Evolutionary conservation across 2,329 filamentous ascomycete species (phyloP).

Genomic region (Exserohilum turcica): DNA sequence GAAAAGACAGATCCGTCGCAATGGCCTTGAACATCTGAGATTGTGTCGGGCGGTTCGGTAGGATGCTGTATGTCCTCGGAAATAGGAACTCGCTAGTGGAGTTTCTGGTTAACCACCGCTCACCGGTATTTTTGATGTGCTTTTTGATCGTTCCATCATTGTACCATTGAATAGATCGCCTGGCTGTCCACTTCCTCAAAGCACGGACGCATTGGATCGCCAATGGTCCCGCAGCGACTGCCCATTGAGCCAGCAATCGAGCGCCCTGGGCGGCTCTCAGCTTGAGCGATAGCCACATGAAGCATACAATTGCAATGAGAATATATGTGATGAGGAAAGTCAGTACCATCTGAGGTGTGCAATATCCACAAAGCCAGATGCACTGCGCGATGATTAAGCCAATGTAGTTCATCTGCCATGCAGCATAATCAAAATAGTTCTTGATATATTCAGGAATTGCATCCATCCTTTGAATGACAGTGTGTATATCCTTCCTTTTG

Average conservation of each 20-base stretch:
- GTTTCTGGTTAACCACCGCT: not conserved
- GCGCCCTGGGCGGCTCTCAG: not conserved
- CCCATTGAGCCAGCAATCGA: not conserved
- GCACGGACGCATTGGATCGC: not conserved
- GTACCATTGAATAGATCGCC: slow-evolving; percentile 1
- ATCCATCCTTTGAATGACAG: not conserved
- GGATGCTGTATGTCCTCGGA: not conserved
- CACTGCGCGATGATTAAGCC: not conserved
- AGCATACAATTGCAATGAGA: not conserved
- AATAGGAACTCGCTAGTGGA: slow-evolving; percentile 7
- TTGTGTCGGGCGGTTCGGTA: not conserved
- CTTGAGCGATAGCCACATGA: not conserved
- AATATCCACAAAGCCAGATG: not conserved
- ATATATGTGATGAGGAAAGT: not conserved
- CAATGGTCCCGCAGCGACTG: not conserved
- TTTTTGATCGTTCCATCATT: not conserved
- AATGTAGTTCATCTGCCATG: not conserved
- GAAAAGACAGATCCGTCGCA: not conserved
- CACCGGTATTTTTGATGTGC: slow-evolving; percentile 7
- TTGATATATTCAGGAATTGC: not conserved
- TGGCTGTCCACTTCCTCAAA: not conserved
- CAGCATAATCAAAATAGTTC: not conserved
- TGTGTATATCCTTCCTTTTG: not conserved
- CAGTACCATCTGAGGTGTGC: not conserved
- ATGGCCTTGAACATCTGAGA: not conserved